Base-by-base conservation (phyloP, 495 filamentous ascomycete genomes). In the Lasiosphaeriaceae sp. region DNA sequence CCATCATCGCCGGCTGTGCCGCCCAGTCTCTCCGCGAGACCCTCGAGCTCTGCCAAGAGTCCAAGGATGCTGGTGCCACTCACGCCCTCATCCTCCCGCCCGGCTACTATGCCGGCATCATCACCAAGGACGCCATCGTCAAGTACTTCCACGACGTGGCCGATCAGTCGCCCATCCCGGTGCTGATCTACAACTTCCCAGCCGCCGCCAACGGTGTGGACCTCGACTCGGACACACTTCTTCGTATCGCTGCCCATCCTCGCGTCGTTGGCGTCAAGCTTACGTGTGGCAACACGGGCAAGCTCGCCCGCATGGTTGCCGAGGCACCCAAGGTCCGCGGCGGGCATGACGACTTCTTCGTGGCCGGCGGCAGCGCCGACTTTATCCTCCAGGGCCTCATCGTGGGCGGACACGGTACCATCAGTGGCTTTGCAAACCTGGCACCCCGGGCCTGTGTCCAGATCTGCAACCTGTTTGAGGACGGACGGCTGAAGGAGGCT, bases 101-200 rank as follows among this genome's bases (percentile, higher is more conserved):
- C 17, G 83, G 84, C 34, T 97, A 96, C 73, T 97, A 96, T 74
- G 82, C 84, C 61, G 67, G 82, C 11, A 77, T 92, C 44, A 82
- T 88, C 61, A 85, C 82, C 60, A 84, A 87, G 55, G 81, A 85
- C 29, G 80, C 83, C 20, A 76, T 93, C 29, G 84, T 86, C 58
- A 79, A 82, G 46, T 90, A 83, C 78, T 93, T 87, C 77, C 85
- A 81, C 4, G 68, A 78, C 26, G 88, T 93, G 0, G 90, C 90
- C 22, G 82, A 86, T 55, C 69, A 64, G 2, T 85, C 82, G 6
- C 86, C 89, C 8, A 71, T 93, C 43, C 89, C 90, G 1, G 69
- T 95, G 12, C 81, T 92, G 47, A 78, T 95, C 50, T 93, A 93
- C 77, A 93, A 93, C 79, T 93, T 88, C 73, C 90, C 90, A 1